Conservation (phyloP, 129 eudicot species). For the Centella asiatica region DNA sequence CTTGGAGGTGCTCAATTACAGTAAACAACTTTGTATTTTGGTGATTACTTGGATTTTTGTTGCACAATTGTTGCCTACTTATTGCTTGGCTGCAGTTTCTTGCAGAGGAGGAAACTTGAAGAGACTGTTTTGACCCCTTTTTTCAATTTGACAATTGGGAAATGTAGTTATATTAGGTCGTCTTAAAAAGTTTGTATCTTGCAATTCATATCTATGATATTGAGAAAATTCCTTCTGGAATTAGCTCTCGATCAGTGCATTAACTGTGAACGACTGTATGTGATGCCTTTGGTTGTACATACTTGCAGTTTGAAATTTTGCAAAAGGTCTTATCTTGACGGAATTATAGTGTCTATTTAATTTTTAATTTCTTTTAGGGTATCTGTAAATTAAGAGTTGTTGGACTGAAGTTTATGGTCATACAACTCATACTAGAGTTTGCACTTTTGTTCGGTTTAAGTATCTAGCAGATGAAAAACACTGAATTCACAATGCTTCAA, state of each 20-base stretch:
- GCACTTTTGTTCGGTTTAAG: too few species aligned
- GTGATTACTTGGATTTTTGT: too few species aligned
- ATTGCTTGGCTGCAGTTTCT: not conserved
- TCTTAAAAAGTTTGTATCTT: not conserved
- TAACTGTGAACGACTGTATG: not conserved
- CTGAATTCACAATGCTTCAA: too few species aligned
- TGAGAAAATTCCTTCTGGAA: not conserved
- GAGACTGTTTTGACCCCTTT: too few species aligned
- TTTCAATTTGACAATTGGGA: not conserved
- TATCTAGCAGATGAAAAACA: too few species aligned
- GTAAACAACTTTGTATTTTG: too few species aligned
- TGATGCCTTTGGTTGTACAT: not conserved
- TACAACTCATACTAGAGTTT: too few species aligned
- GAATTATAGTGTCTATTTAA: too few species aligned
- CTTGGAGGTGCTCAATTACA: too few species aligned
- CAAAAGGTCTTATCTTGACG: not conserved
- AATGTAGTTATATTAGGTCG: not conserved
- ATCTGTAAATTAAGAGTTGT: too few species aligned
- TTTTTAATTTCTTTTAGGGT: too few species aligned
- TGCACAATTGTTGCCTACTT: not conserved
- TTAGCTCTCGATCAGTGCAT: not conserved
- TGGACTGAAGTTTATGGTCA: too few species aligned
- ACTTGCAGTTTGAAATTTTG: not conserved
- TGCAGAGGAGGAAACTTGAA: not conserved
- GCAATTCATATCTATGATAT: not conserved